Percentiles rank a stretch among this genome's conserved stretches.
Evolutionary conservation across 1,284 basidiomycete species (phyloP).

Genomic region (Puccinia triticina): DNA sequence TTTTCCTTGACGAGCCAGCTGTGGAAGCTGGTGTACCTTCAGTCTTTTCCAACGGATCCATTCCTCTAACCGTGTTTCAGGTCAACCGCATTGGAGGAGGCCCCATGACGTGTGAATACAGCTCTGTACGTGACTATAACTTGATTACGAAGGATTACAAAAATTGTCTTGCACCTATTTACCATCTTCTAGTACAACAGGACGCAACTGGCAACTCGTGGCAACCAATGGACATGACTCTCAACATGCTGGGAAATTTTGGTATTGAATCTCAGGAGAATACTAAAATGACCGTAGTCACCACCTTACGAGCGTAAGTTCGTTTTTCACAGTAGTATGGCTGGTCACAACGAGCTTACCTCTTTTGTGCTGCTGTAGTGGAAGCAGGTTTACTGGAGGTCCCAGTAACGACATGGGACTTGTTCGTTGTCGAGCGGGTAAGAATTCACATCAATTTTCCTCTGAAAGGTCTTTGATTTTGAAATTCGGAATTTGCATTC

Average conservation of each 20-base stretch:
- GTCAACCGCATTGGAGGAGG: constrained; percentile 43
- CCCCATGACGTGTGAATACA: constrained; percentile 29
- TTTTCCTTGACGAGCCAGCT: neutral
- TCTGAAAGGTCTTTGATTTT: neutral
- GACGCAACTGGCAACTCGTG: constrained; percentile 35
- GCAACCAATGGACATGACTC: constrained; percentile 43
- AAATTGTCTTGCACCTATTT: neutral
- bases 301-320: constrained; percentile 35
- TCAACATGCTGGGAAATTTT: constrained; percentile 45
- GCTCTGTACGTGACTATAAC: constrained; percentile 16
- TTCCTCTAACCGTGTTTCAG: constrained; percentile 40
- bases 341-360: neutral
- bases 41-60: constrained; percentile 31
- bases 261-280: constrained; percentile 16
- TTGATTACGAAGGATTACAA: neutral
- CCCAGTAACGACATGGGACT: constrained; percentile 25
- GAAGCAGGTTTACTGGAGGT: constrained; percentile 37
- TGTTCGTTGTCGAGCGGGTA: constrained; percentile 37
- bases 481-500: neutral
- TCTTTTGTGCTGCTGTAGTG: neutral
- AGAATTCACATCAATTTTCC: neutral
- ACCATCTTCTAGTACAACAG: neutral
- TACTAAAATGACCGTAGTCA: constrained; percentile 8
- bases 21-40: constrained; percentile 3
- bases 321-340: neutral